These are phyloP conservation scores for Oemleria cerasiformis DNA, from an alignment of 306 rosid genomes.

Conservation along the genomic window DNA sequence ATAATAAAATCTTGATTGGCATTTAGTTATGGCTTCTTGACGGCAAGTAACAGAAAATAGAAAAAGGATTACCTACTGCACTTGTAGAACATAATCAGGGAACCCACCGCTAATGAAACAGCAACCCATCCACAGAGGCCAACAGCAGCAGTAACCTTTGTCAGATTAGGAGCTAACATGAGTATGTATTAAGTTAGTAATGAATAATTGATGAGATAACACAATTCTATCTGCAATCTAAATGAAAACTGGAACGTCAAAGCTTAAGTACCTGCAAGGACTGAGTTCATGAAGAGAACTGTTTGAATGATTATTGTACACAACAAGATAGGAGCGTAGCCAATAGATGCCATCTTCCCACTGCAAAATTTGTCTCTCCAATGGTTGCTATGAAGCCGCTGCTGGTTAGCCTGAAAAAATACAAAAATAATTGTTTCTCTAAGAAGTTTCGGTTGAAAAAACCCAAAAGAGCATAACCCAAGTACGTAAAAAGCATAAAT, in stretches of 20 bases:
- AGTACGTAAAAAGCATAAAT: background rate
- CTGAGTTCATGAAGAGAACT: constrained; percentile 75
- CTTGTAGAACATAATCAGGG: constrained; percentile 74
- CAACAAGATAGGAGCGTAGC: constrained; percentile 77
- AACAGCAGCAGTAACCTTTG: constrained; percentile 75
- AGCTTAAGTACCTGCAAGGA: constrained; percentile 59
- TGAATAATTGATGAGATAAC: constrained; percentile 2
- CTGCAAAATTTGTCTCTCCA: constrained; percentile 55
- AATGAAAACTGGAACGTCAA: constrained; percentile 21
- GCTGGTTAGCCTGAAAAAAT: constrained; percentile 67
- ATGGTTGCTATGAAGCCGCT: constrained; percentile 35
- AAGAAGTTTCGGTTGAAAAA: background rate
- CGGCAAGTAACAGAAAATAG: no score
- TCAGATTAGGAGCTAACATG: constrained; percentile 64
- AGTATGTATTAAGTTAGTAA: constrained; percentile 36
- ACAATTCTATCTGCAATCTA: constrained; percentile 13
- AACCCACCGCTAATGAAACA: constrained; percentile 50
- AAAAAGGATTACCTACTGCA: constrained; percentile 67
- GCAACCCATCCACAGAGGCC: constrained; percentile 91
- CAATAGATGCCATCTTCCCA: constrained; percentile 50
- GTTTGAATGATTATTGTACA: constrained; percentile 44
- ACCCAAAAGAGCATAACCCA: background rate
- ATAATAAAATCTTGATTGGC: background rate
- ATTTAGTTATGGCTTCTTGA: background rate
- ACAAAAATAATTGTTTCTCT: background rate